Evolutionary conservation across 768 basidiomycete species (phyloP).

Genomic region (Auricularia auricula-judae): DNA sequence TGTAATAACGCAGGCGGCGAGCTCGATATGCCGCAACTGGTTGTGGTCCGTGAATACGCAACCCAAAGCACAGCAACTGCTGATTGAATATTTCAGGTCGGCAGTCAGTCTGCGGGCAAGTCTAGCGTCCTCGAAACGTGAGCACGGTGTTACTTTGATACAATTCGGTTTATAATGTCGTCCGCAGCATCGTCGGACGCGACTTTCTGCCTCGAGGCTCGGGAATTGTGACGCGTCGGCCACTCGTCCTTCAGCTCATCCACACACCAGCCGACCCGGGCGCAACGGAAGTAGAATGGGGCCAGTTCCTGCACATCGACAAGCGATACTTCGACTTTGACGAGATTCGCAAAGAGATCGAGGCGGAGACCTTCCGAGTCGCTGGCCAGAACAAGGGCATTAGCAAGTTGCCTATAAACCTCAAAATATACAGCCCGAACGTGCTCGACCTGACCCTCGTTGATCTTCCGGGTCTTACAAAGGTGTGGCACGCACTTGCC

Average conservation of each 20-base stretch:
- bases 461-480: slow-evolving; percentile 93
- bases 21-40: slow-evolving; percentile 86
- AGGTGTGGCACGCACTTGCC: slow-evolving; percentile 36
- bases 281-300: slow-evolving; percentile 65
- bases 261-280: slow-evolving; percentile 59
- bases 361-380: slow-evolving; percentile 93
- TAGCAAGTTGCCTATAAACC: slow-evolving; percentile 88
- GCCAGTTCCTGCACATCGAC: slow-evolving; percentile 94
- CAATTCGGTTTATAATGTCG: not conserved
- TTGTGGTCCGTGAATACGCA: slow-evolving; percentile 50
- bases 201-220: slow-evolving; percentile 82
- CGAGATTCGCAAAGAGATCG: slow-evolving; percentile 93
- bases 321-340: slow-evolving; percentile 93
- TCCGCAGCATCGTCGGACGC: slow-evolving; percentile 76
- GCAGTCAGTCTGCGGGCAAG: slow-evolving; percentile 94
- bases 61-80: not conserved
- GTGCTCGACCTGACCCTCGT: slow-evolving; percentile 94
- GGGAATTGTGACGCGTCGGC: slow-evolving; percentile 94
- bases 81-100: slow-evolving; percentile 46
- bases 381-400: slow-evolving; percentile 99
- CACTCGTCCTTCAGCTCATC: slow-evolving; percentile 90
- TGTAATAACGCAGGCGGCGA: slow-evolving; percentile 50
- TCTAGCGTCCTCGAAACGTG: slow-evolving; percentile 94
- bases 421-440: slow-evolving; percentile 91
- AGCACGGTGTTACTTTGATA: not conserved